phyloP scores from a whole-genome alignment of 257 asterid species.

The Nicotiana paniculata region DNA sequence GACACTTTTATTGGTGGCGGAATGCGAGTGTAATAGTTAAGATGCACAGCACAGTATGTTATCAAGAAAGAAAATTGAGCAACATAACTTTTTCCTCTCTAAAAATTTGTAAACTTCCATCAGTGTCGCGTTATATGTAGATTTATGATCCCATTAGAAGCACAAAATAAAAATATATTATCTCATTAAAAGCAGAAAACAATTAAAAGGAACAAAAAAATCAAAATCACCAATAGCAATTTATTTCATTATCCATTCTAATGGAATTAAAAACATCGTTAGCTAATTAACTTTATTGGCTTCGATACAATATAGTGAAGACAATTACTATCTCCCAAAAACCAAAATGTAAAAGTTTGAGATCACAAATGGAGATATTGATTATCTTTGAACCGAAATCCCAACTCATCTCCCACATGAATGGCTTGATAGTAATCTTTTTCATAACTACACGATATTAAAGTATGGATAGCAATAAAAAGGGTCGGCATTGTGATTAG shows the following conservation, averaged over 20 bases:
- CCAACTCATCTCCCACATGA: neutral
- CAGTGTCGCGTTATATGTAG: neutral
- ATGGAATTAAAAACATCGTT: too few relatives aligned
- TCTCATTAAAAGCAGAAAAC: too few relatives aligned
- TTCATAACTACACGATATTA: neutral
- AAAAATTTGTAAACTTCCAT: neutral
- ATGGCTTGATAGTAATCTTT: neutral
- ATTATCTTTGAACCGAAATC: neutral
- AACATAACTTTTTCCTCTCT: neutral
- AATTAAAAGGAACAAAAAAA: too few relatives aligned
- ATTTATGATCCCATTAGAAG: neutral
- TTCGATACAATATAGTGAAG: too few relatives aligned
- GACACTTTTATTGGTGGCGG: too few relatives aligned
- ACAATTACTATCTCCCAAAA: too few relatives aligned
- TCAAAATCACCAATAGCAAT: too few relatives aligned
- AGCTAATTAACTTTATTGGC: too few relatives aligned
- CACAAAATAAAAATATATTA: too few relatives aligned
- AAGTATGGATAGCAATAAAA: neutral
- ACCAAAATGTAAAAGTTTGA: neutral
- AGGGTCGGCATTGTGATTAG: neutral
- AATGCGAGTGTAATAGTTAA: too few relatives aligned
- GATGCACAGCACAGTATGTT: too few relatives aligned
- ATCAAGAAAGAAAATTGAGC: neutral
- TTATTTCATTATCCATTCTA: too few relatives aligned
- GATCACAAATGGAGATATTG: neutral